Base-by-base conservation (phyloP, 768 basidiomycete species). In the Suillus discolor region DNA sequence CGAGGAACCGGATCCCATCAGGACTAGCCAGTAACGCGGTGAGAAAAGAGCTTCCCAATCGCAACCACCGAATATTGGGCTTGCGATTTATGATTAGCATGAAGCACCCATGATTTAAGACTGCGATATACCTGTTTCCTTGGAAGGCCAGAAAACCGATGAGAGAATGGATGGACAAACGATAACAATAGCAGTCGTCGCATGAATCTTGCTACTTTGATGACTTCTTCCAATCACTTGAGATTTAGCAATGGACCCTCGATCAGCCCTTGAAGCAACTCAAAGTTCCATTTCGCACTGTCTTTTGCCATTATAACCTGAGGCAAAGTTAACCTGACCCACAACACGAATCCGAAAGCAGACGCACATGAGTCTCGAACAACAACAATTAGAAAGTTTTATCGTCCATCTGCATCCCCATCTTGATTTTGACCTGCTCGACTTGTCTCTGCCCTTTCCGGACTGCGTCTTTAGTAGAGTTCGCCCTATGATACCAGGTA, bases 361-460 rank as follows among this genome's bases (percentile, higher is more conserved):
- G 15, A 74, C 74, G 66, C 61, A 94, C 94, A 78, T 95, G 93
- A 2, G 94, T 94, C 71, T 97, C 95, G 25, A 96, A 82, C 60
- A 99, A 80, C 47, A 83, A 85, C 5, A 89, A 82, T 72, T 96
- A 93, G 78, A 98, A 99, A 6, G 91, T 86, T 74, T 85, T 90
- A 76, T 98, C 97, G 74, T 99, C 97, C 87, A 99, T 93, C 78
- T 94, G 92, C 85, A 97, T 88, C 66, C 90, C 92, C 73, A 92
- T 85, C 74, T 95, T 94, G 63, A 97, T 82, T 77, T 93, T 96
- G 31, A 87, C 89, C 71, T 95, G 92, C 71, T 97, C 94, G 3
- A 96, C 90, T 70, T 95, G 94, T 66, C 93, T 84, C 77, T 97
- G 96, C 15, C 93, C 93, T 54, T 94, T 85, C 38, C 92, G 87